Percentiles rank a stretch among this genome's conserved stretches.
phyloP scores from a whole-genome alignment of 306 rosid genomes.

The Sesbania bispinosa region DNA sequence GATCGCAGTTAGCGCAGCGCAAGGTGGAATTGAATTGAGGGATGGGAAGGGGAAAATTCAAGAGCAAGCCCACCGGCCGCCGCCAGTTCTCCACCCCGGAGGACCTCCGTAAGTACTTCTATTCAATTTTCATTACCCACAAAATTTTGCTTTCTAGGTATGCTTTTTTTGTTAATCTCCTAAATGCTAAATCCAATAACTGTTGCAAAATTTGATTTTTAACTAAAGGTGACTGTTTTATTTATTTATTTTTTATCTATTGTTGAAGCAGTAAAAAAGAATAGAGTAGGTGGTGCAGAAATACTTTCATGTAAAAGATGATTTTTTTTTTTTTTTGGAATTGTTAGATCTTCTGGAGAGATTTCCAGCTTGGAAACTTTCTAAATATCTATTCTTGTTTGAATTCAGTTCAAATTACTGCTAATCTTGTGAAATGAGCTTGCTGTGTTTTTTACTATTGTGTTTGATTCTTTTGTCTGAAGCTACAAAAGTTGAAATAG shows the following conservation, averaged over 20 bases:
- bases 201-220: constrained; percentile 18
- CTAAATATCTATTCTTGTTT: not conserved
- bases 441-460: not conserved
- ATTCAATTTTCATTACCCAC: not conserved
- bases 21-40: constrained; percentile 10
- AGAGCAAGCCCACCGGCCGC: constrained; percentile 91
- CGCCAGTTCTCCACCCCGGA: constrained; percentile 90
- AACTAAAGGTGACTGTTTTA: not conserved
- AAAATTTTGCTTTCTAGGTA: not conserved
- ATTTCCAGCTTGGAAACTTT: not conserved
- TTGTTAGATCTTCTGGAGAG: constrained; percentile 30
- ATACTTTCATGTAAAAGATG: not conserved
- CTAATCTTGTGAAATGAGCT: not conserved
- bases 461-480: not conserved
- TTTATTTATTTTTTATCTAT: not conserved
- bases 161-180: not conserved
- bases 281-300: not conserved
- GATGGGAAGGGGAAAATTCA: constrained; percentile 95
- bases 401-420: constrained; percentile 5
- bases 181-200: not conserved
- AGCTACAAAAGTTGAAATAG: constrained; percentile 7
- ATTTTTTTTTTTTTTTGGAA: not conserved
- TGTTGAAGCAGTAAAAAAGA: not conserved
- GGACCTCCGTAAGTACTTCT: constrained; percentile 57
- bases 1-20: not conserved